phyloP scores from a whole-genome alignment of 495 filamentous ascomycete genomes.

The Aspergillus conjunctus region DNA sequence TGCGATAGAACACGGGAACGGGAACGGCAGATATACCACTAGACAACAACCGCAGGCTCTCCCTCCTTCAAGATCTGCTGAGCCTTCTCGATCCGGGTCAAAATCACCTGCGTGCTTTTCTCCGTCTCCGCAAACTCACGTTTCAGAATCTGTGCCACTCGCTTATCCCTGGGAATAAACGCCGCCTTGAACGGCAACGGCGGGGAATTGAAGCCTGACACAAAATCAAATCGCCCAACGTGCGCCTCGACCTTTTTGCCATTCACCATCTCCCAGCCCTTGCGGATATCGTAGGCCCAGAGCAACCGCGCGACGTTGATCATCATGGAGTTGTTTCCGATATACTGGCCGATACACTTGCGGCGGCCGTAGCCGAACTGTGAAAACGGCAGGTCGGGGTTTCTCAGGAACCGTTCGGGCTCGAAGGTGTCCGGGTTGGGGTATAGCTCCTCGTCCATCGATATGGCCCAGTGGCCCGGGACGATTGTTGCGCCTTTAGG shows the following conservation, averaged over 20 bases:
- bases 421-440: slow-evolving; percentile 38
- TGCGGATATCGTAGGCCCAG: slow-evolving; percentile 56
- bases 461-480: slow-evolving; percentile 43
- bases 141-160: not conserved
- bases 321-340: slow-evolving; percentile 59
- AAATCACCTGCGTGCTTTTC: not conserved
- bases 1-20: too few relatives aligned
- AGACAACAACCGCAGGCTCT: not conserved
- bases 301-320: slow-evolving; percentile 59
- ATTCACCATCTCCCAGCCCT: slow-evolving; percentile 3
- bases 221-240: not conserved
- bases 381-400: slow-evolving; percentile 49
- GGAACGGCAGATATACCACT: too few relatives aligned
- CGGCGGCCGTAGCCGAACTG: slow-evolving; percentile 64
- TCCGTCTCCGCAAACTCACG: not conserved
- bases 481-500: slow-evolving; percentile 54
- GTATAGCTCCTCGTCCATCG: slow-evolving; percentile 38
- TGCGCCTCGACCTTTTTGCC: slow-evolving; percentile 6
- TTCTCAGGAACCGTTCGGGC: slow-evolving; percentile 45
- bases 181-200: slow-evolving; percentile 13
- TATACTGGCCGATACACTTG: slow-evolving; percentile 58
- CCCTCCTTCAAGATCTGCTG: slow-evolving; percentile 1
- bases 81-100: not conserved
- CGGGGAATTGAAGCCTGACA: not conserved
- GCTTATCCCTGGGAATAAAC: not conserved